Evolutionary conservation across 345 rosid genomes (phyloP).

Genomic region (Eucalyptus erythrocorys): DNA sequence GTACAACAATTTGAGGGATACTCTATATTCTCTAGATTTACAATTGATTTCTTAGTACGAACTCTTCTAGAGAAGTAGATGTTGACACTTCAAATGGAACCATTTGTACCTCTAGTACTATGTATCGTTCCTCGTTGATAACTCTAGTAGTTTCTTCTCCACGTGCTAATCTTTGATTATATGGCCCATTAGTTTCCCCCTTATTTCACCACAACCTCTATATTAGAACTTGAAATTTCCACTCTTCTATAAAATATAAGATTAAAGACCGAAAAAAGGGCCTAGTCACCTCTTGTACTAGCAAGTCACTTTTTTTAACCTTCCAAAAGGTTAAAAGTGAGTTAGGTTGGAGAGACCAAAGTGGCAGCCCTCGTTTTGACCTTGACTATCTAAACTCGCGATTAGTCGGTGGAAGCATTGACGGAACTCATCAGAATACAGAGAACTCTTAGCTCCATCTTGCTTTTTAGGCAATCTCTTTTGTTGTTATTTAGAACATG

Average conservation of each 20-base stretch:
- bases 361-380: background rate
- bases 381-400: background rate
- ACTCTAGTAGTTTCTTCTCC: background rate
- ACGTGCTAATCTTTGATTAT: background rate
- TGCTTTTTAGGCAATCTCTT: background rate
- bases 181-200: background rate
- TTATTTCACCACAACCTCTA: background rate
- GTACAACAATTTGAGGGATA: background rate
- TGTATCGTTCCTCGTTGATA: background rate
- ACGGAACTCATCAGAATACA: background rate
- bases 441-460: background rate
- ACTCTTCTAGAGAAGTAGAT: background rate
- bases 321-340: background rate
- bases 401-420: background rate
- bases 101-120: background rate
- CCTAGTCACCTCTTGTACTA: background rate
- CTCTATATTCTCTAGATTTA: background rate
- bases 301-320: background rate
- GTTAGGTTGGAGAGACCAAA: background rate
- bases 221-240: background rate
- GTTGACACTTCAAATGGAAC: background rate
- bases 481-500: background rate
- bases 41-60: background rate
- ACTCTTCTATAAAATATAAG: background rate
- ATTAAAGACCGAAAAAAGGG: background rate